Base-by-base conservation (phyloP, 192 early-diverging fungal genomes). In the Kickxella alabastrina region DNA sequence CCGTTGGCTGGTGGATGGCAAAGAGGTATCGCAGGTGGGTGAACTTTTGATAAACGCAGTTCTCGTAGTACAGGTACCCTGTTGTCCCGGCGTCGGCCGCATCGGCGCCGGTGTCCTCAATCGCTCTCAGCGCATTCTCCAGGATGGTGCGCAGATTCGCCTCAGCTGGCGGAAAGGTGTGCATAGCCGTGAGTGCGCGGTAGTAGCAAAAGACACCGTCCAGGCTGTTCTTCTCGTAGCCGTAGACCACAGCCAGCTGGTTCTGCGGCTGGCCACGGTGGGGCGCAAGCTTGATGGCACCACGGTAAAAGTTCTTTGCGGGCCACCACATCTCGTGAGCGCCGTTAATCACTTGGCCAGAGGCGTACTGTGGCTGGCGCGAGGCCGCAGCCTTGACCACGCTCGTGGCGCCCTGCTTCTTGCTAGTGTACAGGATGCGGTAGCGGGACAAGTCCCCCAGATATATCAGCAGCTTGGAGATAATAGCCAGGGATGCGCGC, bases 381-480 rank as follows among this genome's bases (percentile, higher is more conserved):
- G n/a, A 28, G 17, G 50, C 29, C 15, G 32, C 47, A 5, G 45
- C 29, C 7, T 42, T 26, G 17, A 37, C 26, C 34, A 37, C 37
- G 18, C 27, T 22, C 10, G 46, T 32, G 3, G 39, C 47, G 44
- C 37, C 39, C 36, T 54, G 52, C 55, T 58, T 69, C 26, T 36
- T 50, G 50, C 42, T 54, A 3, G 58, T 57, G 43, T 73, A 51
- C 34, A 65, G 39, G 4, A 51, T 51, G 25, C 70, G 58, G 51
- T 73, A 73, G 17, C 70, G 53, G 27, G 70, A 65, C 31, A 73
- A 46, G 41, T 73, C 70, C 35, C 70, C 70, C 28, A 73, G 59
- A 28, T 73, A 64, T 26, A 59, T 43, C 49, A 73, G 46, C 26
- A 65, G 41, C 36, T 45, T 40, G 7, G 70, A 50, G 10, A 65